These are phyloP conservation scores for Penicillium sp. DNA, from an alignment of 2,329 filamentous ascomycete genomes.

Conservation along the genomic window DNA sequence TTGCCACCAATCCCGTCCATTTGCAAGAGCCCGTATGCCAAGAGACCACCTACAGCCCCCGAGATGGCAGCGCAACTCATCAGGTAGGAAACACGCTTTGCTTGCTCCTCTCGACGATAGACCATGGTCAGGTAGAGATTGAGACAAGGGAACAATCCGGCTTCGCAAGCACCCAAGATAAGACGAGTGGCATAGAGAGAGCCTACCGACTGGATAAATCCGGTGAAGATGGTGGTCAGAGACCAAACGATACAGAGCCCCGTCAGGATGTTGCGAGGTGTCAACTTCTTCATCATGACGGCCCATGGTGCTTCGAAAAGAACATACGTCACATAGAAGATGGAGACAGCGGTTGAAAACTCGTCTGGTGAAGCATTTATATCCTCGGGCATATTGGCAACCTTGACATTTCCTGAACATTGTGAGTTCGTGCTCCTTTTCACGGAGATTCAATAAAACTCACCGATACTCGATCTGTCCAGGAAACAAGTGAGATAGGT, in stretches of 20 bases:
- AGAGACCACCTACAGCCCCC: conserved; percentile 42
- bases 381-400: conserved; percentile 49
- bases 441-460: neutral
- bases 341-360: conserved; percentile 51
- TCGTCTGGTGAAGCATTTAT: conserved; percentile 44
- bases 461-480: conserved; percentile 56
- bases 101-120: conserved; percentile 43
- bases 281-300: conserved; percentile 51
- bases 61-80: conserved; percentile 43
- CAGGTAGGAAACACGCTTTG: conserved; percentile 44
- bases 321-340: conserved; percentile 56
- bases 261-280: conserved; percentile 44
- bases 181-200: conserved; percentile 44
- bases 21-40: conserved; percentile 41
- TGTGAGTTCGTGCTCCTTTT: neutral
- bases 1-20: conserved; percentile 50
- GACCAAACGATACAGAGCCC: conserved; percentile 49
- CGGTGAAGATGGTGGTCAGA: conserved; percentile 50
- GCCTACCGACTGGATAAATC: conserved; percentile 47
- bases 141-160: conserved; percentile 42
- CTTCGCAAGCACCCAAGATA: conserved; percentile 41
- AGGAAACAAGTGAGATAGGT: conserved; percentile 57
- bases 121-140: conserved; percentile 45
- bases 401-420: conserved; percentile 48
- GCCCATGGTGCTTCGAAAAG: conserved; percentile 51